phyloP scores from a whole-genome alignment of 345 rosid species.

The Balakata baccata region DNA sequence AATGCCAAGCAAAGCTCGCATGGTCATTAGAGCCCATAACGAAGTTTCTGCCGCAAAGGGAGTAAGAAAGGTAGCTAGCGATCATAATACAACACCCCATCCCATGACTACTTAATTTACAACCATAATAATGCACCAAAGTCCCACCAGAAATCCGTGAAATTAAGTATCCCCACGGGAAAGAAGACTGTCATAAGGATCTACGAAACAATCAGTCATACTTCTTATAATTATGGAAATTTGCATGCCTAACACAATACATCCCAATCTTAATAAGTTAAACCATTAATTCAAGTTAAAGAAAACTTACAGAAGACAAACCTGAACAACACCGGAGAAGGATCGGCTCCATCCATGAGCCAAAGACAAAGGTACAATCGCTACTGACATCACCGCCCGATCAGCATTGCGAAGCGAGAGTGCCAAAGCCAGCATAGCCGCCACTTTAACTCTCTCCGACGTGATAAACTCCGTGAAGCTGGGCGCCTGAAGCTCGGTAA shows the following conservation, averaged over 20 bases:
- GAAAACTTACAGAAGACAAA: not conserved
- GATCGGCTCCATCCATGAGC: slow-evolving; percentile 94
- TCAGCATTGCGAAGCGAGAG: slow-evolving; percentile 88
- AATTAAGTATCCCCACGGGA: slow-evolving; percentile 90
- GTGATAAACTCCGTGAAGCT: slow-evolving; percentile 74
- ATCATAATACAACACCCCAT: slow-evolving; percentile 93
- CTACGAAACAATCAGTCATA: slow-evolving; percentile 16
- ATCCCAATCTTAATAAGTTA: not conserved
- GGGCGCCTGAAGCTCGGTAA: slow-evolving; percentile 34
- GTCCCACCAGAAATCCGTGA: slow-evolving; percentile 92
- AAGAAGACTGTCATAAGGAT: slow-evolving; percentile 66
- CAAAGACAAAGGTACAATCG: slow-evolving; percentile 78
- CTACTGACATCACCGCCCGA: slow-evolving; percentile 89
- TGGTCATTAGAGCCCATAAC: slow-evolving; percentile 59
- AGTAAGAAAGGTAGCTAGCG: slow-evolving; percentile 80
- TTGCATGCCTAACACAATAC: not conserved
- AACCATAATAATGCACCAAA: slow-evolving; percentile 87
- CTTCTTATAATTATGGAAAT: no score
- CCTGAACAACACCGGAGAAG: slow-evolving; percentile 97
- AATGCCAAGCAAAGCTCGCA: slow-evolving; percentile 75
- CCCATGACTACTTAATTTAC: slow-evolving; percentile 89
- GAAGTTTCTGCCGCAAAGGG: slow-evolving; percentile 98
- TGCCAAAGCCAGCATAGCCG: slow-evolving; percentile 83
- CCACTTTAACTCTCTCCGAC: slow-evolving; percentile 94
- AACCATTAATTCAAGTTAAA: not conserved